Percentiles rank a stretch among this genome's conserved stretches.
These are phyloP conservation scores for Pulveroboletus sp. DNA, from an alignment of 768 basidiomycete genomes.

Conservation along the genomic window DNA sequence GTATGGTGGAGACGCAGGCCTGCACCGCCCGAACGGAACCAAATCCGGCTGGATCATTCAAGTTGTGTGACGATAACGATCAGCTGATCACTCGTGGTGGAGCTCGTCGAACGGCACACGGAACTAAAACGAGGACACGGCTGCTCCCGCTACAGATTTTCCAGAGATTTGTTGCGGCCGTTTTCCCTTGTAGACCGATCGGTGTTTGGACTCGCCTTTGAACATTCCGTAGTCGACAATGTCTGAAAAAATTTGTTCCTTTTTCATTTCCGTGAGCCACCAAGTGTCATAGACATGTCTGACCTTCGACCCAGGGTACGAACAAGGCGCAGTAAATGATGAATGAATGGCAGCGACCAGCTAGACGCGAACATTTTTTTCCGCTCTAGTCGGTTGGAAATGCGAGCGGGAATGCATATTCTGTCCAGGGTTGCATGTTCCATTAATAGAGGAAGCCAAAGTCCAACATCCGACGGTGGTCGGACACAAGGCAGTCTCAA, in stretches of 20 bases:
- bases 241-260: constrained; percentile 25
- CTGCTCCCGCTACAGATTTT: background rate
- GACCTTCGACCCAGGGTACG: constrained; percentile 9
- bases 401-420: constrained; percentile 5
- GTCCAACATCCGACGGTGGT: constrained; percentile 4
- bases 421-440: constrained; percentile 9
- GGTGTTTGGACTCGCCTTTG: constrained; percentile 6
- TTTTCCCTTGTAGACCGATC: constrained; percentile 9
- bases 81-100: constrained; percentile 11
- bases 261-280: constrained; percentile 28
- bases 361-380: constrained; percentile 15
- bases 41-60: constrained; percentile 23
- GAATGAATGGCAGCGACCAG: constrained; percentile 20
- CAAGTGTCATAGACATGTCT: constrained; percentile 20
- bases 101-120: constrained; percentile 10
- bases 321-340: constrained; percentile 6
- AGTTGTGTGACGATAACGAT: constrained; percentile 15
- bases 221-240: constrained; percentile 14
- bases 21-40: constrained; percentile 20
- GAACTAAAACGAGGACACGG: constrained; percentile 9
- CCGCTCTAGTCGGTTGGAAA: constrained; percentile 6
- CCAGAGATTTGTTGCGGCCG: background rate
- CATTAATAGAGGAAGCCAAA: constrained; percentile 21
- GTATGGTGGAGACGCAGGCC: constrained; percentile 34
- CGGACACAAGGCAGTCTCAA: constrained; percentile 25